Evolutionary conservation across 805 yeast species (phyloP), one percentile per base, ranked within the genome.

Genomic region (Torulaspora delbrueckii): DNA sequence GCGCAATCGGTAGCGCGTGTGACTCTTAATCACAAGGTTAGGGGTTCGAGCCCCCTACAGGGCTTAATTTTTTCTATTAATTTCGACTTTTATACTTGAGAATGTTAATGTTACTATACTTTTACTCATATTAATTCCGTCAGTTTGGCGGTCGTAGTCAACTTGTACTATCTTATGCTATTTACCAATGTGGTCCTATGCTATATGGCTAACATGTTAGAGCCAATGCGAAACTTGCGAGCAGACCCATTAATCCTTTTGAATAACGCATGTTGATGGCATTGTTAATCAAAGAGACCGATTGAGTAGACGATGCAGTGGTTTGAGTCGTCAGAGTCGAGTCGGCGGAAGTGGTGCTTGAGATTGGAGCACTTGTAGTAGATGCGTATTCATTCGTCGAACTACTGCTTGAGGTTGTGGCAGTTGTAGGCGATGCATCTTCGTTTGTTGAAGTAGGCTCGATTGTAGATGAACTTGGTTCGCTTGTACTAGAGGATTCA

Each of bases 1-100:
- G 53, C 53, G 53, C 53, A 50, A 50, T 50, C 53, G 53, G 53
- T 50, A 50, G 53, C 53, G 53, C 53, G 53, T 50, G 48, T 50
- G 53, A 50, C 53, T 50, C 53, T 50, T 50, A 50, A 50, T 50
- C 53, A 50, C 48, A 50, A 50, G 53, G 53, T 50, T 50, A 50
- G 53, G 53, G 53, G 53, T 50, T 50, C 53, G 53, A 50, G 53
- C 53, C 53, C 53, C 53, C 53, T 50, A 48, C 53, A 50, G 53
- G 53, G 53, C 53, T 50, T 34, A 14, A 26, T 43, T 27, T 40
- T 47, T 42, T 25, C n/a, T 18, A 16, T 16, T 2, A 2, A 16
- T 16, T 16, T 16, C 16, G 2, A 16, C 16, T 16, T 16, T 16
- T 16, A 16, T 16, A 16, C 16, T 16, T 16, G 16, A 16, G 2